Base-by-base conservation (phyloP, 257 asterid species). In the Salvia miltiorrhiza region DNA sequence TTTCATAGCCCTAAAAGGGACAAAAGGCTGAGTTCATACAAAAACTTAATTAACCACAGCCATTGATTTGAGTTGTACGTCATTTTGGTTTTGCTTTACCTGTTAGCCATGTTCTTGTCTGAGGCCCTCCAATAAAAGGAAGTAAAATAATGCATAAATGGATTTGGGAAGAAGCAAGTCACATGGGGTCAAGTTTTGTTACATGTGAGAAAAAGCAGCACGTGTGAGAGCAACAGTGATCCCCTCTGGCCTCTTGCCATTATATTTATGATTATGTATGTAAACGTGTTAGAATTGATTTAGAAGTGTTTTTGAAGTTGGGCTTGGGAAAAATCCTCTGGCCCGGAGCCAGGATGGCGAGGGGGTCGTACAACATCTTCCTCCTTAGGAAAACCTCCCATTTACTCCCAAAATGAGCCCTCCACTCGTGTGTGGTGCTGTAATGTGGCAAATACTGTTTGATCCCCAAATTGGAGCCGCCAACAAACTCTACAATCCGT, bases 321-420 rank as follows among this genome's bases (percentile, higher is more conserved):
- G 76, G 81, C 77, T 78, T 83, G 58, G 48, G 67, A 72, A 93
- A 93, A 69, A 93, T 93, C 65, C 78, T 76, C 47, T 93, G 98
- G 4, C 97, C 98, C 0, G 98, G 98, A 76, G 97, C 96, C 63
- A 92, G 81, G 77, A 92, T 90, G 7, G 90, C 92, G 50, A 88
- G 80, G 63, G 97, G 97, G 48, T 90, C 98, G 48, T 90, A 90
- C 40, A 67, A 75, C 72, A 80, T 70, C 78, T 93, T 93, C 80
- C 93, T 86, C 55, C 72, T 69, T 4, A 75, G 68, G 74, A 90
- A 92, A 47, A 62, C 73, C 56, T 84, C 87, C 98, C 98, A 92
- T 28, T 78, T 73, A 43, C 50, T 43, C 67, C 90, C 98, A 76
- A 90, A 90, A 61, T 92, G 98, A 77, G 78, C 72, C 81, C 70